Conservation (phyloP, 129 eudicot species). For the Flaveria sonorensis region DNA sequence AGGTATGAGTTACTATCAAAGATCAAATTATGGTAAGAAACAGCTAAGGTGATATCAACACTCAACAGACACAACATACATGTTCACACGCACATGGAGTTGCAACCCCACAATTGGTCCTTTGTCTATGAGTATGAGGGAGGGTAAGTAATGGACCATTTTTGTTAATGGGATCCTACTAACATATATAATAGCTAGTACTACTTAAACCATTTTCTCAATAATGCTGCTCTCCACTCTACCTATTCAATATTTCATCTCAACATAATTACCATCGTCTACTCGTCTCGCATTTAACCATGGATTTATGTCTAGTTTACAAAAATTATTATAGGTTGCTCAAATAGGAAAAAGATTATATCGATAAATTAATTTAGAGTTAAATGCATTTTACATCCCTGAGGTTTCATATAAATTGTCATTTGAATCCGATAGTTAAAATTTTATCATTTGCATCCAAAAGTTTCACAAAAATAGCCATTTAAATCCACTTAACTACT, state of each 20-base stretch:
- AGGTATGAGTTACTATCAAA: conserved; percentile 1
- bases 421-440: too few species aligned
- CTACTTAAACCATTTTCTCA: background rate
- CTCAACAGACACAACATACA: conserved; percentile 8
- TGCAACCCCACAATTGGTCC: conserved; percentile 15
- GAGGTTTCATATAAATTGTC: too few species aligned
- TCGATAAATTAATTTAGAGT: too few species aligned
- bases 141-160: background rate
- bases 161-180: background rate
- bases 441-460: too few species aligned
- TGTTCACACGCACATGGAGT: conserved; percentile 1
- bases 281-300: background rate
- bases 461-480: too few species aligned
- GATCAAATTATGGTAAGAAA: background rate
- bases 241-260: background rate
- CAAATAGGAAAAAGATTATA: too few species aligned
- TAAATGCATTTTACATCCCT: too few species aligned
- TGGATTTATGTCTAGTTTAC: too few species aligned
- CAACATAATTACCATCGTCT: background rate
- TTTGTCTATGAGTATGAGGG: background rate
- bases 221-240: background rate
- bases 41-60: conserved; percentile 10
- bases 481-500: too few species aligned
- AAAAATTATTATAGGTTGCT: too few species aligned
- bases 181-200: background rate